phyloP scores from a whole-genome alignment of 805 yeast species.

The Saccharomycopsis olivae region DNA sequence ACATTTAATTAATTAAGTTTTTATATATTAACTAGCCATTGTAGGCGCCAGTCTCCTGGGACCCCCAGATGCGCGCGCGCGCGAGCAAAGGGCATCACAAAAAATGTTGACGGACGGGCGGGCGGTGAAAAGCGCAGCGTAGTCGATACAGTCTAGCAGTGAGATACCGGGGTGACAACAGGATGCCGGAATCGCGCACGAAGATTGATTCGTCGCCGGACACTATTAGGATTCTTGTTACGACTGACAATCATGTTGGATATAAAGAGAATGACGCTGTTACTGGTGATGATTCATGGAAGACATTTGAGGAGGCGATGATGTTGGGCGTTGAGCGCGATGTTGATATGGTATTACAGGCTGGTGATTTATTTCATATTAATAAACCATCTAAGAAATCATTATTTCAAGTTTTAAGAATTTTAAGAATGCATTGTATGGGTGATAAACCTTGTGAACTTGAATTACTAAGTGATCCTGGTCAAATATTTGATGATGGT shows the following conservation, averaged over 20 bases:
- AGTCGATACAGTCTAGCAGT: too few species aligned
- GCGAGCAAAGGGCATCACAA: too few species aligned
- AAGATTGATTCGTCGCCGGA: constrained; percentile 30
- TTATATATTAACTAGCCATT: too few species aligned
- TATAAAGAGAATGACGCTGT: constrained; percentile 83
- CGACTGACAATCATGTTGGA: constrained; percentile 97
- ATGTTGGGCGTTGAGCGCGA: constrained; percentile 54
- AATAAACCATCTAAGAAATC: constrained; percentile 86
- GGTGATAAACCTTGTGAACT: constrained; percentile 84
- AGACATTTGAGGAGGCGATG: constrained; percentile 77
- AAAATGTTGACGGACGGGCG: too few species aligned
- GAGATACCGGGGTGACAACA: too few species aligned
- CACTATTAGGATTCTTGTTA: constrained; percentile 67
- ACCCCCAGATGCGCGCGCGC: too few species aligned
- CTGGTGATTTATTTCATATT: constrained; percentile 87
- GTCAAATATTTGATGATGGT: constrained; percentile 49
- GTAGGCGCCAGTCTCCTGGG: too few species aligned
- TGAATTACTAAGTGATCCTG: constrained; percentile 73
- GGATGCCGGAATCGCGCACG: constrained; percentile 5
- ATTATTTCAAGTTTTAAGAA: constrained; percentile 67
- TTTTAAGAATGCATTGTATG: constrained; percentile 61
- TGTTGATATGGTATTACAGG: constrained; percentile 83
- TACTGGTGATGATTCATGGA: constrained; percentile 83
- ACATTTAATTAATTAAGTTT: too few species aligned
- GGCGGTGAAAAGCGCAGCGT: too few species aligned